Conservation (phyloP, 257 asterid species). For the Solanum lycopersicoides region DNA sequence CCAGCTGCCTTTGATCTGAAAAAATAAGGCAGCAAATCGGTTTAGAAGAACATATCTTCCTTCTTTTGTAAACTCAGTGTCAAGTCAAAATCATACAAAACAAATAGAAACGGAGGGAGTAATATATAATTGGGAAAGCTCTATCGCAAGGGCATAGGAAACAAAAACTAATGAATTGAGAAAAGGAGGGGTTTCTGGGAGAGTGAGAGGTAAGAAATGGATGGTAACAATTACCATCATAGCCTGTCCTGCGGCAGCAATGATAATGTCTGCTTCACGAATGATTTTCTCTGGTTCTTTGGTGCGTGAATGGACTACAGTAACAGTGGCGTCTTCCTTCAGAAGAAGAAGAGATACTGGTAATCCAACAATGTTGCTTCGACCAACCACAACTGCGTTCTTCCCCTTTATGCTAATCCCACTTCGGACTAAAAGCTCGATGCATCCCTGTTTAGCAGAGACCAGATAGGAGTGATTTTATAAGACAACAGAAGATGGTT, state of each 20-base stretch:
- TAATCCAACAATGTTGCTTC: constrained; percentile 89
- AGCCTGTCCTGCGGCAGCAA: constrained; percentile 97
- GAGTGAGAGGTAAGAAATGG: background rate
- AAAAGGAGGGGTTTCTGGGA: background rate
- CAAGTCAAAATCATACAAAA: too few relatives aligned
- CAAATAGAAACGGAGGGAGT: background rate
- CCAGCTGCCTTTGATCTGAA: constrained; percentile 94
- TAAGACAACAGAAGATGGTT: background rate
- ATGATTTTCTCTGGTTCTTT: constrained; percentile 70
- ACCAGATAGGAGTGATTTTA: background rate
- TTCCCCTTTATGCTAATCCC: constrained; percentile 72
- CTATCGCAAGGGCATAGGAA: background rate
- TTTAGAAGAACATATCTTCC: background rate
- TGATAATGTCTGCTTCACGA: constrained; percentile 78
- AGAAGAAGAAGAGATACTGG: constrained; percentile 85
- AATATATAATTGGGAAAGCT: background rate
- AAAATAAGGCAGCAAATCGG: background rate
- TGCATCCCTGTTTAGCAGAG: constrained; percentile 50
- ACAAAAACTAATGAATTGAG: background rate
- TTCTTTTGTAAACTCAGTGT: too few relatives aligned
- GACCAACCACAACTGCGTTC: constrained; percentile 90
- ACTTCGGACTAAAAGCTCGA: constrained; percentile 76
- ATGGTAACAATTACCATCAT: constrained; percentile 42
- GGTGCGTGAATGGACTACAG: constrained; percentile 78
- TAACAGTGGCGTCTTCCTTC: constrained; percentile 88